Evolutionary conservation across 495 filamentous ascomycete species (phyloP), one percentile per base, ranked within the genome.

Genomic region (Parathielavia hyrcaniae): DNA sequence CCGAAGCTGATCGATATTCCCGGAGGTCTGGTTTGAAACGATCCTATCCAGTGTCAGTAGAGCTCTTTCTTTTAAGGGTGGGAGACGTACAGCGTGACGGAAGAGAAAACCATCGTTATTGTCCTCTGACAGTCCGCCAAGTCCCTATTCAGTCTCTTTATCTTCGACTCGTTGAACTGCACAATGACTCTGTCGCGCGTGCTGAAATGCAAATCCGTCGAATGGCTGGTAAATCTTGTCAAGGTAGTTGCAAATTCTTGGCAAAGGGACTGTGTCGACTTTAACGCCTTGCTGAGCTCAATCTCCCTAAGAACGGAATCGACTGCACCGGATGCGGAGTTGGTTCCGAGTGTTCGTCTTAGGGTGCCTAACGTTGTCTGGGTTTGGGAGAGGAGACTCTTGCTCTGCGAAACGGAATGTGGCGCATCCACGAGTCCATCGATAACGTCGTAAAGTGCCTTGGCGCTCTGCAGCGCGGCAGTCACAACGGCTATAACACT

Each of bases 1-100:
- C 39, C 26, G 52, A 46, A 55, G 41, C 52, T 55, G 52, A 35
- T 55, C 52, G 52, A 55, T 55, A 55, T 43, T 36, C 52, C 41
- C 52, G 38, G 26, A 55, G 40, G 52, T 46, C 26, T 20, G 51
- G 13, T 20, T 44, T 17, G 51, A 43, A 41, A 54, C 38, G 39
- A 54, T 54, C 20, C 51, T 54, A 26, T 46, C 7, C 41, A 44
- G 30, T 55, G 52, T 55, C 26, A 55, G 40, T 55, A 32, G 40
- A 46, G 41, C 30, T 45, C 30, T 4, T 55, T 40, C 12, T 11
- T 20, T 2, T 30, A 13, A 55, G n/a, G n/a, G 52, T 45, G 52
- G 41, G 52, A 43, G n/a, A n/a, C 26, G 14, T 55, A 55, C 40
- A 55, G 52, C 30, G 39, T 55, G 40, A 55, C 35, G n/a, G 52